phyloP scores from a whole-genome alignment of 73 alveolate genomes.

The Paramecium pentaurelia region DNA sequence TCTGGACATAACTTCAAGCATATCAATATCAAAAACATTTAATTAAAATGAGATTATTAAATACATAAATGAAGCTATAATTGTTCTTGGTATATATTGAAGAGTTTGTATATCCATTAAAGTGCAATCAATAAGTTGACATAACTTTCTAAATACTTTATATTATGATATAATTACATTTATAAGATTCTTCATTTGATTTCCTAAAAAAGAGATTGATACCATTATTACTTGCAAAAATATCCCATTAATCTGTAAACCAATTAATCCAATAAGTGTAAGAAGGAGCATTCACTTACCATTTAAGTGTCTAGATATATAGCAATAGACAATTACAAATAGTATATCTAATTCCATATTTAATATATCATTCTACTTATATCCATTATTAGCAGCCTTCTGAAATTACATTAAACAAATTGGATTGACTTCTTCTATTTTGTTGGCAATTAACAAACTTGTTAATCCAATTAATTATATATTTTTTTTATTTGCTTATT shows the following conservation, averaged over 20 bases:
- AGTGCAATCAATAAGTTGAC: not conserved
- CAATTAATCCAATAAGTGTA: conserved; percentile 41
- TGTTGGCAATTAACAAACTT: conserved; percentile 68
- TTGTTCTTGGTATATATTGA: not conserved
- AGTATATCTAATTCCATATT: conserved; percentile 65
- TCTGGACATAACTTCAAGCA: not conserved
- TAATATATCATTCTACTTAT: conserved; percentile 55
- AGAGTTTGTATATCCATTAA: not conserved
- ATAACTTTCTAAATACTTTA: not conserved
- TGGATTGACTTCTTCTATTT: conserved; percentile 66
- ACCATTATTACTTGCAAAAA: not conserved
- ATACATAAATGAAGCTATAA: not conserved
- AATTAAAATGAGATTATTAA: not conserved
- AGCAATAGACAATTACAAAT: not conserved
- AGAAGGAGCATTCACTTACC: conserved; percentile 52
- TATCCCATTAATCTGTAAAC: conserved; percentile 58
- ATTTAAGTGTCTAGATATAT: not conserved
- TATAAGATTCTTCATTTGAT: conserved; percentile 3
- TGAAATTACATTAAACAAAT: conserved; percentile 63
- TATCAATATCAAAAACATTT: not conserved
- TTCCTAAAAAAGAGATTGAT: not conserved
- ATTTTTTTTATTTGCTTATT: conserved; percentile 34
- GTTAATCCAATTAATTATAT: conserved; percentile 72
- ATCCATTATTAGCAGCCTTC: conserved; percentile 72
- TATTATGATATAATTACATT: not conserved